Evolutionary conservation across 2,329 filamentous ascomycete species (phyloP).

Genomic region (Colletotrichum sp.): DNA sequence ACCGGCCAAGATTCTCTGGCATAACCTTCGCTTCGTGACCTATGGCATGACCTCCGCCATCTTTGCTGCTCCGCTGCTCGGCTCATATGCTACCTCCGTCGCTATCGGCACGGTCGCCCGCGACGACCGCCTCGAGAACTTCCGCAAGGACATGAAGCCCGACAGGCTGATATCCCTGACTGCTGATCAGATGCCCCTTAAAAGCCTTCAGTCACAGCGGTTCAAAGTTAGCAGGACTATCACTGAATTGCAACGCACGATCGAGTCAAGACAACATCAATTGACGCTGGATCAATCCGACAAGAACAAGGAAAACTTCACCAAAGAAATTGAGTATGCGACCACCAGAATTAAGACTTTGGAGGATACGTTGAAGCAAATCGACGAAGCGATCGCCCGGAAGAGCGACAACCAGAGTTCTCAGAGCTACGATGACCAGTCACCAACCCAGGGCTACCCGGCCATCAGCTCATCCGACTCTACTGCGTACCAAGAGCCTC

Average conservation of each 20-base stretch:
- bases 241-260: not conserved
- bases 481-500: not conserved
- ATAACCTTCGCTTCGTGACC: slow-evolving; percentile 34
- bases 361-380: not conserved
- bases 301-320: not conserved
- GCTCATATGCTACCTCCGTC: slow-evolving; percentile 28
- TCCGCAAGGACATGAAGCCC: slow-evolving; percentile 9
- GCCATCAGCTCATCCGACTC: not conserved
- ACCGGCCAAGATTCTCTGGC: slow-evolving; percentile 37
- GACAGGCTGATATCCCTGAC: not conserved
- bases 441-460: not conserved
- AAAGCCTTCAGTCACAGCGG: not conserved
- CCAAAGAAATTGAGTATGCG: not conserved
- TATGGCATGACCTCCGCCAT: slow-evolving; percentile 34
- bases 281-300: not conserved
- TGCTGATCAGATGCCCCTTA: not conserved
- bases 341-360: not conserved
- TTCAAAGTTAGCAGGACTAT: not conserved
- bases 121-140: slow-evolving; percentile 8
- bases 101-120: not conserved
- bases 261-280: not conserved
- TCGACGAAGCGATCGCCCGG: not conserved
- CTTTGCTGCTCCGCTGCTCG: slow-evolving; percentile 30
- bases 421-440: not conserved
- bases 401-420: not conserved